phyloP scores from a whole-genome alignment of 2,329 filamentous ascomycete genomes.

The Grosmannia penicillata region DNA sequence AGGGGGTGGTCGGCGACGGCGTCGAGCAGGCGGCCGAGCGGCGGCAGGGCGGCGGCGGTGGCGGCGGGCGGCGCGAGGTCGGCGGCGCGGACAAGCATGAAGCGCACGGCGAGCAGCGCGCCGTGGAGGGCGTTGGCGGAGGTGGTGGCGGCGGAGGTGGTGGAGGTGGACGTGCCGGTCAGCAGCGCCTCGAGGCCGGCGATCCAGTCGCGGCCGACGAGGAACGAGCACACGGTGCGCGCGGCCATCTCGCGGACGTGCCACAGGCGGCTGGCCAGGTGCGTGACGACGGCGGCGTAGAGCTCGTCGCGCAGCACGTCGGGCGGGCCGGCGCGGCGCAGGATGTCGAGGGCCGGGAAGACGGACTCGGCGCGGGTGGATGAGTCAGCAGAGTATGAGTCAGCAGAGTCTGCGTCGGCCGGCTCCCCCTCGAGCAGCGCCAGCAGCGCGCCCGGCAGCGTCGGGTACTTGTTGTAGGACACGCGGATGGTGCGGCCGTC shows the following conservation, averaged over 20 bases:
- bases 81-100: conserved; percentile 30
- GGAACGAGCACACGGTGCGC: conserved; percentile 51
- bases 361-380: conserved; percentile 47
- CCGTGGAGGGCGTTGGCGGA: conserved; percentile 44
- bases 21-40: conserved; percentile 3
- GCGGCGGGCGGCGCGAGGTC: conserved; percentile 30
- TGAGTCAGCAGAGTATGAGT: background rate
- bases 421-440: conserved; percentile 48
- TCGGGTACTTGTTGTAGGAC: conserved; percentile 54
- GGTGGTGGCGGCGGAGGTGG: conserved; percentile 10
- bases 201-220: conserved; percentile 37
- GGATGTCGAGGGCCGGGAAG: conserved; percentile 70
- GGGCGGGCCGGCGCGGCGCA: conserved; percentile 57
- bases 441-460: conserved; percentile 48
- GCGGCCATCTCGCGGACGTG: conserved; percentile 71
- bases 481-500: conserved; percentile 49
- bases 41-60: background rate
- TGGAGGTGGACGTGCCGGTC: conserved; percentile 9
- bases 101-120: conserved; percentile 38
- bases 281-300: conserved; percentile 39
- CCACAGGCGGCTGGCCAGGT: conserved; percentile 60
- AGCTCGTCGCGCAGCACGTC: conserved; percentile 38
- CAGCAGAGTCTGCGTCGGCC: background rate
- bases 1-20: conserved; percentile 5
- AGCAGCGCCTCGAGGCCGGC: conserved; percentile 23